phyloP scores from a whole-genome alignment of 208 protist species.

The Trypanosomatidae sp. region DNA sequence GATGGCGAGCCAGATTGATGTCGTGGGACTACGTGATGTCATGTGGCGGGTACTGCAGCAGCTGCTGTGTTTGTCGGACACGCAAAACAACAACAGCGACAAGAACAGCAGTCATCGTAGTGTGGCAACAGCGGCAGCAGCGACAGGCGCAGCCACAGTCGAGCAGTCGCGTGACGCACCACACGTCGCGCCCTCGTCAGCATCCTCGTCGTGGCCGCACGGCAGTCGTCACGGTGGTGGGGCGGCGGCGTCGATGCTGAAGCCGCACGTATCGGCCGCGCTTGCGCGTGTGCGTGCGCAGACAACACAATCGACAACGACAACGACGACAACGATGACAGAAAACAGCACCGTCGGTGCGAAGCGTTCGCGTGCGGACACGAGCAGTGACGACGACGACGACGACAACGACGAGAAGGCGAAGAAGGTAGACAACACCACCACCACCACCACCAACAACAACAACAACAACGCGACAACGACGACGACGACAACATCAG shows the following conservation, averaged over 20 bases:
- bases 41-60: constrained; percentile 67
- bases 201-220: no score
- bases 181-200: no score
- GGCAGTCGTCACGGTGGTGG: background rate
- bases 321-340: background rate
- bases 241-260: constrained; percentile 5
- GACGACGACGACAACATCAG: background rate
- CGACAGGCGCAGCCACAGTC: background rate
- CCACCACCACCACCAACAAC: background rate
- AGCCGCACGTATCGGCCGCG: constrained; percentile 9
- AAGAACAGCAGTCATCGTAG: background rate
- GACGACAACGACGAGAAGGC: constrained; percentile 3
- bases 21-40: constrained; percentile 49
- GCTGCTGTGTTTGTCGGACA: constrained; percentile 11
- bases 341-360: background rate
- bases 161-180: background rate
- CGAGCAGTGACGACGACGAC: background rate
- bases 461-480: background rate
- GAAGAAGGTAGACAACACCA: background rate
- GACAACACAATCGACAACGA: constrained; percentile 1
- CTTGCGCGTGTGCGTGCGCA: background rate
- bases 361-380: background rate
- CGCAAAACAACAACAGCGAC: constrained; percentile 1
- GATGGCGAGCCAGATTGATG: constrained; percentile 72
- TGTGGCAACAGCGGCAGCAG: background rate